Base-by-base conservation (phyloP, 2,329 filamentous ascomycete genomes). In the Colletotrichum destructivum region DNA sequence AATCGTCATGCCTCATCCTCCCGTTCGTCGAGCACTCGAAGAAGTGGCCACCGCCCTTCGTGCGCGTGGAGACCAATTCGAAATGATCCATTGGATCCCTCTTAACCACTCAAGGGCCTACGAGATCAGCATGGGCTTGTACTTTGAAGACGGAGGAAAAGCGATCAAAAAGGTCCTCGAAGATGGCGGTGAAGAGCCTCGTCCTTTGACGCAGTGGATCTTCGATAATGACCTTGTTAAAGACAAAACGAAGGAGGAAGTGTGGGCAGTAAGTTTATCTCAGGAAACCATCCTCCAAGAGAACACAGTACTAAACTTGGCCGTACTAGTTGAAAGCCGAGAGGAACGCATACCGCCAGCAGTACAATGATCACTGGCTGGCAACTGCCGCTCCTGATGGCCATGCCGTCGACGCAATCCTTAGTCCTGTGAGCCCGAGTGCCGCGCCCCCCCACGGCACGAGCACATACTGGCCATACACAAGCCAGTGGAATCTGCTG, bases 1-100 rank as follows among this genome's bases (percentile, higher is more conserved):
- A 26, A 18, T 55, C 16, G 62, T 64, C 49, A 64, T 18, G 62
- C 62, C 62, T 15, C 62, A 64, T 44, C 62, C 62, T 15, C 62
- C 62, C 11, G 35, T 56, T 26, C 51, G 26, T 21, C 62, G 62
- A 52, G 62, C 35, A 9, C 42, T 61, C 15, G 54, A 57, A 57
- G 26, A 57, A 42, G 26, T 57, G 13, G n/a, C 38, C 26, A 57
- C 16, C 26, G 26, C 57, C 21, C 57, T 61, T 23, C n/a, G 57
- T 46, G 42, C 57, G 11, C 38, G 49, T 31, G 40, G 40, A 62
- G 59, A 62, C 47, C 23, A 51, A 62, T 35, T 57, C 26, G 54
- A 57, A 38, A 1, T 57, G 26, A 26, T 57, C 38, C n/a, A 57
- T 15, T 57, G 38, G 54, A 35, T 57, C 54, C 42, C 42, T 44